Evolutionary conservation across 257 asterid genomes (phyloP), one percentile per base, ranked within the genome.

Genomic region (Mitragyna speciosa): DNA sequence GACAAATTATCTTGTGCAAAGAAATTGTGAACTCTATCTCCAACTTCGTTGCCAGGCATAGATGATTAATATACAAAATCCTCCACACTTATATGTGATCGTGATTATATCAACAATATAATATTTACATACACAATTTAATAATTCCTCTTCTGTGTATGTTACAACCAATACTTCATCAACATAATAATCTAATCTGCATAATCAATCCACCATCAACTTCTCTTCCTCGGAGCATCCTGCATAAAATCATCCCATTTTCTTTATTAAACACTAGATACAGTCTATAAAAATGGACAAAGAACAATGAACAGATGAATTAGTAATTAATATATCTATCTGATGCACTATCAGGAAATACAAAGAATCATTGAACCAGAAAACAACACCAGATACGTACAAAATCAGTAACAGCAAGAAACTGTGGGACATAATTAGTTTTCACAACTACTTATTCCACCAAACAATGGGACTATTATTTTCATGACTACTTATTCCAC

Each of bases 21-120:
- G 76, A 95, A 93, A 88, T 95, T 95, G 91, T 91, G 97, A 83
- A 95, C 92, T 93, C 97, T 88, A 76, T 93, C 97, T 79, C 91
- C 94, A 79, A 77, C 86, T 88, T 89, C 97, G 89, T 93, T 91
- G 77, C 97, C 97, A 91, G 98, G 95, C 98, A 94, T 94, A 86
- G 98, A 90, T 92, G 89, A 85, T 83, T 83, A 69, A 75, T 66
- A 76, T 81, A 83, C 85, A 76, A 80, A 84, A 72, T 71, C 65
- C 43, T 75, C 39, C 28, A 56, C 52, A 72, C 63, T 67, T 78
- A 84, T 67, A 64, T 68, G 47, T 58, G 22, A 33, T 68, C 12
- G 77, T 30, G 68, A 85, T 64, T 41, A 19, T 30, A 73, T 78
- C 41, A 68, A 68, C 67, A 71, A 70, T 56, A 79, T 68, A 76